phyloP scores from a whole-genome alignment of 768 basidiomycete genomes.

The Terana coerulea region DNA sequence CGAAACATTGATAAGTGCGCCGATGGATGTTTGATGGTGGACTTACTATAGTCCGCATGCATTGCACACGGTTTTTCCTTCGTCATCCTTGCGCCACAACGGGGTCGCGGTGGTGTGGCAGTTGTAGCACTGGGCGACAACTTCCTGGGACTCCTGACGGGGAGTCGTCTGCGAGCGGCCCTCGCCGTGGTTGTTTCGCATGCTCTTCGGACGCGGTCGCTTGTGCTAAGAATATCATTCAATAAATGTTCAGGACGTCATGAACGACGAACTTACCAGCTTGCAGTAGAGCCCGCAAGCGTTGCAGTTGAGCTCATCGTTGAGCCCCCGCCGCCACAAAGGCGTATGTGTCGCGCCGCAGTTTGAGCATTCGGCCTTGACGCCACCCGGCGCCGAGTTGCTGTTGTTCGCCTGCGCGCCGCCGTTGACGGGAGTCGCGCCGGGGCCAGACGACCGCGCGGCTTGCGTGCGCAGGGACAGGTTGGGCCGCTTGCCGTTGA shows the following conservation, averaged over 20 bases:
- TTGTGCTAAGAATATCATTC: constrained; percentile 83
- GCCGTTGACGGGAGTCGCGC: constrained; percentile 61
- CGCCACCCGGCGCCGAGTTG: constrained; percentile 50
- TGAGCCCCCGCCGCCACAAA: constrained; percentile 80
- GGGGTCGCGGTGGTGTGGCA: constrained; percentile 89
- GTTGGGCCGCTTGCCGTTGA: constrained; percentile 44
- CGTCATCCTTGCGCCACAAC: constrained; percentile 88
- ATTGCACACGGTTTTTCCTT: constrained; percentile 89
- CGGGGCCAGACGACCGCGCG: constrained; percentile 54
- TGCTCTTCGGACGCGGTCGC: constrained; percentile 83
- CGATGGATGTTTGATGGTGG: background rate
- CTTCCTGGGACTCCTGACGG: constrained; percentile 68
- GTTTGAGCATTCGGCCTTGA: constrained; percentile 84
- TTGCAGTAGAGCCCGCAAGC: constrained; percentile 89
- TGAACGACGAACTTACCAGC: constrained; percentile 36
- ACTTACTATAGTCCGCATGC: constrained; percentile 82
- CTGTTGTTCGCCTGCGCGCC: constrained; percentile 20
- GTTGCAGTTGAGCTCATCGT: constrained; percentile 88
- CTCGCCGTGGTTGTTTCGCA: constrained; percentile 76
- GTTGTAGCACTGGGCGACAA: constrained; percentile 85
- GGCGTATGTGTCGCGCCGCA: constrained; percentile 89
- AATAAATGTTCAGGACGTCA: no score
- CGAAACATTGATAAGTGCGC: constrained; percentile 5
- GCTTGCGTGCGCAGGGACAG: constrained; percentile 55
- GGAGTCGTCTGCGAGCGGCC: constrained; percentile 59